Evolutionary conservation across 2,329 filamentous ascomycete genomes (phyloP).

Genomic region (Botrytis elliptica): DNA sequence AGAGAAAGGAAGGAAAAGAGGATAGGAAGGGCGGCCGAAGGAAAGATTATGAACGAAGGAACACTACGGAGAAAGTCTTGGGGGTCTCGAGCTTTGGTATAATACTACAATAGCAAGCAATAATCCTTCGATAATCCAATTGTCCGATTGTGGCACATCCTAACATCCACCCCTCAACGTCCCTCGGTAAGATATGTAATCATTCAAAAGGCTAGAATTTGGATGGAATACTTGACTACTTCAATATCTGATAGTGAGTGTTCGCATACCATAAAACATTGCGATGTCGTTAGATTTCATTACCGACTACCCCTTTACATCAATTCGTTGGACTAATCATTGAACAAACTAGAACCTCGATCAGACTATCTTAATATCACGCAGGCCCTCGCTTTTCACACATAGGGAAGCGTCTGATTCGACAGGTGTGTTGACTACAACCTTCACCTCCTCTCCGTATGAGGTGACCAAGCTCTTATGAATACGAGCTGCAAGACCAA

Average conservation of each 20-base stretch:
- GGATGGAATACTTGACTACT: background rate
- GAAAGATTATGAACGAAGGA: background rate
- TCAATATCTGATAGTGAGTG: background rate
- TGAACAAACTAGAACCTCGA: background rate
- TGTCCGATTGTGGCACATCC: background rate
- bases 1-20: background rate
- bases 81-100: conserved; percentile 3
- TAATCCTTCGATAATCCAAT: background rate
- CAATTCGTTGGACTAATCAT: background rate
- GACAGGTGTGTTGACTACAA: background rate
- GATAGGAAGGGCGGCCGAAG: background rate
- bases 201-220: background rate
- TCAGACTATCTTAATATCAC: background rate
- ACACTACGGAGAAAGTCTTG: background rate
- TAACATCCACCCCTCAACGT: background rate
- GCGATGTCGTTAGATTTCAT: background rate
- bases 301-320: background rate
- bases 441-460: background rate
- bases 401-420: background rate
- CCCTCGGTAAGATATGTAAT: background rate
- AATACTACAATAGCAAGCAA: background rate
- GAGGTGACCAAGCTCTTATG: background rate
- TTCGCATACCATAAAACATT: background rate
- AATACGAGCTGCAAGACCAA: background rate
- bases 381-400: background rate